Evolutionary conservation across 2,329 filamentous ascomycete genomes (phyloP).

Genomic region (Penicillium sp.): DNA sequence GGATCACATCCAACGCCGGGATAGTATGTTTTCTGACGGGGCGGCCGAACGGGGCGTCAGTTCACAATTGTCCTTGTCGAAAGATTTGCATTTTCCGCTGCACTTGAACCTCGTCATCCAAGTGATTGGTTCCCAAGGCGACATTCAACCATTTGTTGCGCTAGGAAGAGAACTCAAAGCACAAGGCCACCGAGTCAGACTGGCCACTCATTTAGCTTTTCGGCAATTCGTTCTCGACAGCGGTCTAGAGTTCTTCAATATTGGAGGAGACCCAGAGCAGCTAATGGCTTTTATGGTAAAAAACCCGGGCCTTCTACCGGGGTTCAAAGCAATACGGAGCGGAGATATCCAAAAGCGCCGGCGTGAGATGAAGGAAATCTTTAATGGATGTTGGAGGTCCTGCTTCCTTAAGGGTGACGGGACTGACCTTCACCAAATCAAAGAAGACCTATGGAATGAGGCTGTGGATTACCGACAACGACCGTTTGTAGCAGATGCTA

Average conservation of each 20-base stretch:
- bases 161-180: slow-evolving; percentile 65
- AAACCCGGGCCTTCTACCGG: slow-evolving; percentile 80
- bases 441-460: slow-evolving; percentile 43
- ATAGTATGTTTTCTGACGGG: neutral
- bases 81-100: slow-evolving; percentile 12
- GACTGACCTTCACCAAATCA: slow-evolving; percentile 52
- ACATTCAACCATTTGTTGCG: slow-evolving; percentile 75
- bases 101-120: slow-evolving; percentile 67
- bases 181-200: slow-evolving; percentile 70
- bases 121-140: slow-evolving; percentile 71
- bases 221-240: slow-evolving; percentile 68
- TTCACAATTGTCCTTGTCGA: neutral
- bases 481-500: slow-evolving; percentile 82
- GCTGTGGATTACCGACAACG: slow-evolving; percentile 43
- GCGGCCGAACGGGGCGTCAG: neutral
- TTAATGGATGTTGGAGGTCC: slow-evolving; percentile 83
- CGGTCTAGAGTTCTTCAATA: slow-evolving; percentile 72
- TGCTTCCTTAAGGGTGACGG: slow-evolving; percentile 80
- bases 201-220: slow-evolving; percentile 72
- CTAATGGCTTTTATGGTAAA: slow-evolving; percentile 91
- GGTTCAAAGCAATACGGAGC: slow-evolving; percentile 70
- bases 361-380: slow-evolving; percentile 73
- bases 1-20: slow-evolving; percentile 9
- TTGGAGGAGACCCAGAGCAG: slow-evolving; percentile 71
- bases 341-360: slow-evolving; percentile 76